Conservation (phyloP, 306 rosid species). For the Corylus avellana region DNA sequence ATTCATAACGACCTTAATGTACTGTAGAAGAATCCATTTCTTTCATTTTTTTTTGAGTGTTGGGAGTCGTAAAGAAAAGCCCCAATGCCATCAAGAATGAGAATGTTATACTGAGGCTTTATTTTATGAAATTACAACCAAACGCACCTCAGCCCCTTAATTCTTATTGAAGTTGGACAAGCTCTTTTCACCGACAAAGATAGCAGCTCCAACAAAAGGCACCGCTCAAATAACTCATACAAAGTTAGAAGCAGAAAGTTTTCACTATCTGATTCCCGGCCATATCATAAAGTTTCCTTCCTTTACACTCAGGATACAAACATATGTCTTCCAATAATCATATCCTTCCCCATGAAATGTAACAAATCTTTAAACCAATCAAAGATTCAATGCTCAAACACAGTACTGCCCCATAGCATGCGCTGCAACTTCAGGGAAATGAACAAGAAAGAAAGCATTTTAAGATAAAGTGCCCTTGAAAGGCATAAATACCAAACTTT, state of each 20-base stretch:
- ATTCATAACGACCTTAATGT: not conserved
- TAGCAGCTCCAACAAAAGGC: not conserved
- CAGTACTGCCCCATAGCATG: not conserved
- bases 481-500: not conserved
- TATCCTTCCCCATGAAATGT: not conserved
- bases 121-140: not conserved
- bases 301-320: not conserved
- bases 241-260: not conserved
- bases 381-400: not conserved
- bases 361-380: not conserved
- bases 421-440: conserved; percentile 13
- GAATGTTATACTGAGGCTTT: not conserved
- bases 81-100: not conserved
- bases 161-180: not conserved
- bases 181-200: not conserved
- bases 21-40: not conserved
- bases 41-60: not conserved
- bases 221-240: not conserved
- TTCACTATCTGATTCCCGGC: not conserved
- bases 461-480: conserved; percentile 8
- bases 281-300: conserved; percentile 1
- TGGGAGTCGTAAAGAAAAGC: not conserved
- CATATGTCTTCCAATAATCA: not conserved
- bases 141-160: not conserved
- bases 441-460: conserved; percentile 17